Evolutionary conservation across 768 basidiomycete genomes (phyloP).

Genomic region (Gelatoporia subvermispora): DNA sequence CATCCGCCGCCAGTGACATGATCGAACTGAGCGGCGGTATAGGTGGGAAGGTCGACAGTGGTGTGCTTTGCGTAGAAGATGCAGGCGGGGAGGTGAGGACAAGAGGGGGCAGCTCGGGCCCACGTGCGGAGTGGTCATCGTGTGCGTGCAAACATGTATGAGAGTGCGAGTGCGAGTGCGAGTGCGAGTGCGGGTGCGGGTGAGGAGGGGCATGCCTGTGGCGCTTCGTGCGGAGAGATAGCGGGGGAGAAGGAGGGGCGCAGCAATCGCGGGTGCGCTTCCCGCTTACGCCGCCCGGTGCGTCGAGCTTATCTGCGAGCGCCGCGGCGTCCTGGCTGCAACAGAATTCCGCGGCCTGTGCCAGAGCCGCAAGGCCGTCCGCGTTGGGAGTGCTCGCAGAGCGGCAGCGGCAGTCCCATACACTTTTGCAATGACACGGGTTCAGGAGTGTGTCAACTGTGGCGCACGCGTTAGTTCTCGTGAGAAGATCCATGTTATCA

Average conservation of each 20-base stretch:
- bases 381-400: constrained; percentile 6
- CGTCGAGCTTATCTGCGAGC: neutral
- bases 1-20: constrained; percentile 57
- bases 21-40: constrained; percentile 61
- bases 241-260: constrained; percentile 1
- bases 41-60: constrained; percentile 41
- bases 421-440: constrained; percentile 55
- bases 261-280: too few relatives aligned
- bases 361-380: constrained; percentile 30
- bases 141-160: too few relatives aligned
- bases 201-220: constrained; percentile 1
- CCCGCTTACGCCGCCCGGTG: neutral
- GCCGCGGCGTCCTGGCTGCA: constrained; percentile 9
- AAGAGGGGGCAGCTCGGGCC: constrained; percentile 7
- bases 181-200: neutral
- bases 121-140: neutral
- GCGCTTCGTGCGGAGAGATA: constrained; percentile 9
- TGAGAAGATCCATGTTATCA: constrained; percentile 2
- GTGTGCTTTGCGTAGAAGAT: too few relatives aligned
- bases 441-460: constrained; percentile 60
- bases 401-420: constrained; percentile 52
- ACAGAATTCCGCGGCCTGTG: constrained; percentile 29
- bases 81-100: neutral
- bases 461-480: constrained; percentile 5
- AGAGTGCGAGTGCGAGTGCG: neutral